Evolutionary conservation across 1,284 basidiomycete genomes (phyloP), one percentile per base, ranked within the genome.

Genomic region (Chondrostereum purpureum): DNA sequence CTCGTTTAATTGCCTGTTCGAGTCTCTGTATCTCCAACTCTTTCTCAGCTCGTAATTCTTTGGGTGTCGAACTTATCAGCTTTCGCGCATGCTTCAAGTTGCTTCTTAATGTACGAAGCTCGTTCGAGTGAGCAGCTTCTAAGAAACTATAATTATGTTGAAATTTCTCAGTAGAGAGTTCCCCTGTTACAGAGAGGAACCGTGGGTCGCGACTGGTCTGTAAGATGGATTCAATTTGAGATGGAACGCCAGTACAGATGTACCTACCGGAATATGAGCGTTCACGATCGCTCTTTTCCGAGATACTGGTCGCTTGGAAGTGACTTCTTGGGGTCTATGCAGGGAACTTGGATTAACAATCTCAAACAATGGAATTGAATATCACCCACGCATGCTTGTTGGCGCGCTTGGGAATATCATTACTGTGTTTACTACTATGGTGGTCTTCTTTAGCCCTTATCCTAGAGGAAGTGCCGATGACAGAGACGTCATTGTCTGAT

Each of bases 341-440:
- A 18, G 10, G 43, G 40, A 37, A 50, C 41, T 18, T 41, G 48
- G 45, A 42, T 42, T 22, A 21, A 38, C 22, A 34, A 22, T 42
- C 23, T 17, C 2, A 39, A 34, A 40, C 19, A 40, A 12, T 18
- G n/a, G n/a, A 38, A 27, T 21, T 40, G 12, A 14, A 13, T 41
- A n/a, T 34, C 13, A 75, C 91, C 55, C 64, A 94, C 87, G 94
- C 92, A 67, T 96, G 88, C 60, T 98, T 98, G 61, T 79, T 80
- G 3, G 77, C 65, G 38, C 94, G 74, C 61, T 86, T 88, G 17
- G 71, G 60, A 4, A 77, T 69, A 45, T 73, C 69, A 22, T 61
- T 67, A 43, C 67, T 68, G 27, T 61, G 59, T 52, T 67, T 68
- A 43, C 62, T 54, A 49, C 61, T 63, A 64, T 64, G n/a, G n/a